Percentiles rank a stretch among this genome's conserved stretches.
Conservation (phyloP, 306 rosid species). For the Quercus suber region DNA sequence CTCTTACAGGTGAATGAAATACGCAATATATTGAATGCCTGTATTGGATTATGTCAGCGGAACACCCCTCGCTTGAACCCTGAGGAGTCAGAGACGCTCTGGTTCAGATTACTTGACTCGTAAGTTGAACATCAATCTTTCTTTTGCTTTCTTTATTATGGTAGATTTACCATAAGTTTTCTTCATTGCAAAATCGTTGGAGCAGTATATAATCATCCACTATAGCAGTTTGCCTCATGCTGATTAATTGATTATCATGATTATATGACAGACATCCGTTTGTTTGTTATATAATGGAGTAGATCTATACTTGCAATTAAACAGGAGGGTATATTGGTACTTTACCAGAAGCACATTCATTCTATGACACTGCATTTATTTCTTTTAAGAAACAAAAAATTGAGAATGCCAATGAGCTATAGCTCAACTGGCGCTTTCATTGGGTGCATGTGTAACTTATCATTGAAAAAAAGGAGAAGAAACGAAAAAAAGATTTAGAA, state of each 20-base stretch:
- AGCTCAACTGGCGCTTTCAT: too few species aligned
- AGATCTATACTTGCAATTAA: not conserved
- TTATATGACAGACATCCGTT: not conserved
- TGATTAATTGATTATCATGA: not conserved
- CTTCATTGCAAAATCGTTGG: not conserved
- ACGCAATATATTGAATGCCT: conserved; percentile 57
- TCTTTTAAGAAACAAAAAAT: not conserved
- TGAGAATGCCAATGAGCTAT: too few species aligned
- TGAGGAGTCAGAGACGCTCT: conserved; percentile 88
- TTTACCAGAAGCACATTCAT: not conserved
- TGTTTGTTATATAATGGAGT: not conserved
- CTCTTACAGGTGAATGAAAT: conserved; percentile 59
- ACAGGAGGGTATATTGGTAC: not conserved
- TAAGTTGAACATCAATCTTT: conserved; percentile 41
- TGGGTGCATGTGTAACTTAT: too few species aligned
- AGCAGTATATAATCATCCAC: not conserved
- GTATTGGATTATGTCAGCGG: conserved; percentile 93
- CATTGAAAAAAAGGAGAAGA: too few species aligned
- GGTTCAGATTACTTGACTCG: conserved; percentile 97
- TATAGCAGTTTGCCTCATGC: not conserved
- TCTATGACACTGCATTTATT: not conserved
- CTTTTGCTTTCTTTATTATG: conserved; percentile 6
- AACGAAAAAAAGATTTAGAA: not conserved
- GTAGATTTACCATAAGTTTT: conserved; percentile 4
- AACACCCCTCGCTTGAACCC: conserved; percentile 96